Percentiles rank a stretch among this genome's conserved stretches.
These are phyloP conservation scores for Penicillium sp. DNA, from an alignment of 2,329 filamentous ascomycete genomes.

Conservation along the genomic window DNA sequence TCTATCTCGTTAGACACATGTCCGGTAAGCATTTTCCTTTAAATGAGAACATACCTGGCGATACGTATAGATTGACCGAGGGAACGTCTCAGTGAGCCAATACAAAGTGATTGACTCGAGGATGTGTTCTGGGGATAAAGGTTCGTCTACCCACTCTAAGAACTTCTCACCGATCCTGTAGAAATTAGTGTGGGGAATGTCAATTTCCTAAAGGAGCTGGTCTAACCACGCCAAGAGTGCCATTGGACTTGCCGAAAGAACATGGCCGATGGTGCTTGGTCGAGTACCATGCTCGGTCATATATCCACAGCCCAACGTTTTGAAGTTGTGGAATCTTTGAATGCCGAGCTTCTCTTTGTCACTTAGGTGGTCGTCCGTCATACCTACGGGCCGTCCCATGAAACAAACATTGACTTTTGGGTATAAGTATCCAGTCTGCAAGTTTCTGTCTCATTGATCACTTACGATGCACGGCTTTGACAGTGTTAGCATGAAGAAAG, in stretches of 20 bases:
- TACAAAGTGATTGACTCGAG: constrained; percentile 37
- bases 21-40: no score
- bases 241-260: constrained; percentile 33
- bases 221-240: constrained; percentile 35
- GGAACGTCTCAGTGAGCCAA: constrained; percentile 42
- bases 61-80: constrained; percentile 35
- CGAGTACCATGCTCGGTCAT: constrained; percentile 32
- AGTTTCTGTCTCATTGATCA: neutral
- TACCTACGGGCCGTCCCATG: constrained; percentile 24
- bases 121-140: constrained; percentile 32
- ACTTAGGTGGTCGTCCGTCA: constrained; percentile 23
- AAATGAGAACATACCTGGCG: constrained; percentile 24
- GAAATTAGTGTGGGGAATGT: neutral
- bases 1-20: constrained; percentile 2
- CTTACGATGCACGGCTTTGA: constrained; percentile 32
- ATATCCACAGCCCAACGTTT: constrained; percentile 24
- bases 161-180: constrained; percentile 43
- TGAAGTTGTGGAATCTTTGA: constrained; percentile 20
- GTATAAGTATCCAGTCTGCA: neutral
- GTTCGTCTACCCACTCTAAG: constrained; percentile 37
- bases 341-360: constrained; percentile 33
- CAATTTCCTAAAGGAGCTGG: neutral
- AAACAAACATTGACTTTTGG: constrained; percentile 31
- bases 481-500: neutral
- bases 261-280: constrained; percentile 36